These are phyloP conservation scores for Aspergillus intermedius DNA, from an alignment of 2,329 filamentous ascomycete species.

Conservation along the genomic window DNA sequence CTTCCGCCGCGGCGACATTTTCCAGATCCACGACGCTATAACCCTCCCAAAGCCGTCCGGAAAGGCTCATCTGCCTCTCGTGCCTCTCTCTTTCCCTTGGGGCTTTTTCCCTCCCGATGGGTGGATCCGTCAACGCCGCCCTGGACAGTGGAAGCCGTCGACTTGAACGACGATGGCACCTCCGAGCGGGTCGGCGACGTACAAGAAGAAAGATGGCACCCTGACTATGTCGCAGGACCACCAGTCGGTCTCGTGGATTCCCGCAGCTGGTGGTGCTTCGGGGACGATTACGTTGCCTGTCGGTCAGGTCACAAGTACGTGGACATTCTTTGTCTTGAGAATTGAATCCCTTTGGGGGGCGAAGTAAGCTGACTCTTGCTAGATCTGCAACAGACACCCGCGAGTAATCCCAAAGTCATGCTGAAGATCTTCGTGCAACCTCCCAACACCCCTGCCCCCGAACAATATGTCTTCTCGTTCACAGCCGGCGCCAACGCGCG, in stretches of 20 bases:
- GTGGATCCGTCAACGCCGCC: slow-evolving; percentile 25
- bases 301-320: slow-evolving; percentile 72
- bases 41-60: slow-evolving; percentile 6
- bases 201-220: slow-evolving; percentile 94
- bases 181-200: slow-evolving; percentile 63
- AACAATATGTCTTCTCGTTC: slow-evolving; percentile 81
- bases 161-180: slow-evolving; percentile 34
- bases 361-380: slow-evolving; percentile 4
- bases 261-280: slow-evolving; percentile 55
- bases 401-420: slow-evolving; percentile 82
- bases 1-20: background rate
- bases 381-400: slow-evolving; percentile 95
- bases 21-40: slow-evolving; percentile 1
- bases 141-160: slow-evolving; percentile 34
- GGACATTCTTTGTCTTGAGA: too few relatives aligned
- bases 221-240: slow-evolving; percentile 69
- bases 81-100: slow-evolving; percentile 12
- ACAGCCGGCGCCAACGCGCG: slow-evolving; percentile 70
- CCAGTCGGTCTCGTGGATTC: slow-evolving; percentile 73
- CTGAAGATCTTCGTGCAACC: slow-evolving; percentile 80
- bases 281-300: slow-evolving; percentile 65
- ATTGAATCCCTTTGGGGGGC: background rate
- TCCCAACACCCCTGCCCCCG: slow-evolving; percentile 36
- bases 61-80: slow-evolving; percentile 17
- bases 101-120: slow-evolving; percentile 26